A percentile compares a stretch with the other conserved stretches of the same genome.
Evolutionary conservation across 108 stramenopile genomes (phyloP).

Genomic region (Fistulifera pelliculosa): DNA sequence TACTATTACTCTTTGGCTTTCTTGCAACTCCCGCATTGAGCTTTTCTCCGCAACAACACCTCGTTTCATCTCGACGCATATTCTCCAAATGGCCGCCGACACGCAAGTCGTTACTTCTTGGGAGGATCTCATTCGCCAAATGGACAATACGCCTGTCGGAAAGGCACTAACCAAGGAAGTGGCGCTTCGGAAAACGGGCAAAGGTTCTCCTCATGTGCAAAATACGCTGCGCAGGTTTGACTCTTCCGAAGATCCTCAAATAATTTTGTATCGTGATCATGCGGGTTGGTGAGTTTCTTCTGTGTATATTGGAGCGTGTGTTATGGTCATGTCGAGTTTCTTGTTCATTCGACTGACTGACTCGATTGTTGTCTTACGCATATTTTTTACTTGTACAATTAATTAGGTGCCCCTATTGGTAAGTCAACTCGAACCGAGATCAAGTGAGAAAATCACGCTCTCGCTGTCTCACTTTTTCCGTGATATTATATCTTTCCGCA

Average conservation of each 20-base stretch:
- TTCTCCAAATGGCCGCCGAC: too few species aligned
- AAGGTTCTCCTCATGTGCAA: conserved; percentile 59
- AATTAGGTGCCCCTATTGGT: conserved; percentile 10
- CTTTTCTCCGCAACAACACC: too few species aligned
- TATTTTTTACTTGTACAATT: too few species aligned
- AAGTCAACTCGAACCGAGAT: not conserved
- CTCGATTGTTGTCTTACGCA: not conserved
- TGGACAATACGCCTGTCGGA: conserved; percentile 40
- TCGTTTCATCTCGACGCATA: too few species aligned
- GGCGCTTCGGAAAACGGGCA: conserved; percentile 37
- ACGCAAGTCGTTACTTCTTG: conserved; percentile 26
- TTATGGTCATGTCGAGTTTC: not conserved
- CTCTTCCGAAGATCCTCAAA: conserved; percentile 25
- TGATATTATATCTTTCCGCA: not conserved
- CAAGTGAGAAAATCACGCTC: not conserved
- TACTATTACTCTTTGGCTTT: too few species aligned
- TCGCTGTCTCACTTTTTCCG: not conserved
- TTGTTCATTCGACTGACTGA: too few species aligned
- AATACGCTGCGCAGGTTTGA: conserved; percentile 62
- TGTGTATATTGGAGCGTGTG: not conserved
- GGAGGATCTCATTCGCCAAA: conserved; percentile 18
- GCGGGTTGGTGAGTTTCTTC: conserved; percentile 44
- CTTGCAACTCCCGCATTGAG: too few species aligned
- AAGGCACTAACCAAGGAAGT: conserved; percentile 51
- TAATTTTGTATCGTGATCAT: conserved; percentile 73